These are phyloP conservation scores for Eimeria maxima DNA, from an alignment of 169 alveolate genomes.

Conservation along the genomic window DNA sequence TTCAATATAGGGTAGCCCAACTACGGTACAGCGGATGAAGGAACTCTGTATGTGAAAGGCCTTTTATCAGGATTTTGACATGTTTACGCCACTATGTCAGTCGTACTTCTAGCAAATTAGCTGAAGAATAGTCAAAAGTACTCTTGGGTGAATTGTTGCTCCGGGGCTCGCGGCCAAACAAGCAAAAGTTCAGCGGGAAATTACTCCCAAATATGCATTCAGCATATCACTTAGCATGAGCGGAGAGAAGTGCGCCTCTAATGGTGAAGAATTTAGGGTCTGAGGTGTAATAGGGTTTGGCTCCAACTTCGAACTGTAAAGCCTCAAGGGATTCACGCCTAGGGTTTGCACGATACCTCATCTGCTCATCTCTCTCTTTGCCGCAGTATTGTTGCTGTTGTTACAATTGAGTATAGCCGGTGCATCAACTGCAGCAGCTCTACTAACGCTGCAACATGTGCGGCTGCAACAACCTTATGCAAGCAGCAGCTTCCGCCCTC, in stretches of 20 bases:
- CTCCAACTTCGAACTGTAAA: neutral
- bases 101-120: neutral
- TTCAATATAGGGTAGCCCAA: neutral
- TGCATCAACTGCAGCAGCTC: neutral
- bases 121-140: too few relatives aligned
- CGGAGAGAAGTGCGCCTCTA: too few relatives aligned
- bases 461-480: neutral
- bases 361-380: neutral
- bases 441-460: neutral
- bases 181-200: too few relatives aligned
- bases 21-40: neutral
- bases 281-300: neutral
- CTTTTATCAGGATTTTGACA: neutral
- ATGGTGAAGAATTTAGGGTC: neutral
- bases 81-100: neutral
- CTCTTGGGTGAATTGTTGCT: neutral
- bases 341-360: too few relatives aligned
- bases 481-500: constrained; percentile 34
- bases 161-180: too few relatives aligned
- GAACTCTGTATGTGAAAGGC: neutral
- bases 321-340: neutral
- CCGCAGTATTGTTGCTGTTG: neutral
- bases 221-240: too few relatives aligned
- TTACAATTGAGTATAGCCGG: neutral
- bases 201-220: too few relatives aligned